phyloP scores from a whole-genome alignment of 169 alveolate species.

The Cardiosporidium cionae region DNA sequence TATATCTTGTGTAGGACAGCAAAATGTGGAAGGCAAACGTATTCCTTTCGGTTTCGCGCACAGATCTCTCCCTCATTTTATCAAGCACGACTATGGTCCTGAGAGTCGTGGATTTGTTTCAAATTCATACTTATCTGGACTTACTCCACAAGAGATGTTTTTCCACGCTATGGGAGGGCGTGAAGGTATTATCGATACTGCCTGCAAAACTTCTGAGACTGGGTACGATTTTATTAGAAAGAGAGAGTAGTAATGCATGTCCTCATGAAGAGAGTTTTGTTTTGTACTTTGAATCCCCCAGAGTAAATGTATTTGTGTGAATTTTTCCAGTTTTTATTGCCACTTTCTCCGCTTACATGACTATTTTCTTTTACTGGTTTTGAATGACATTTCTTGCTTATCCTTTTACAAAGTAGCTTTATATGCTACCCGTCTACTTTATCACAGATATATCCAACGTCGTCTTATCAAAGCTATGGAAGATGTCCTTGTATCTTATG shows the following conservation, averaged over 20 bases:
- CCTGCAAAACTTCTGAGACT: constrained; percentile 99
- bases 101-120: constrained; percentile 98
- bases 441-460: constrained; percentile 98
- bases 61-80: constrained; percentile 98
- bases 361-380: no score
- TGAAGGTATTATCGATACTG: constrained; percentile 99
- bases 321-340: no score
- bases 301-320: no score
- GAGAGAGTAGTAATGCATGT: no score
- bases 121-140: constrained; percentile 90
- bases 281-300: no score
- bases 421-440: no score
- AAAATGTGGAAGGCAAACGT: constrained; percentile 99
- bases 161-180: constrained; percentile 99
- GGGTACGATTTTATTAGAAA: no score
- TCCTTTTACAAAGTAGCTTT: no score
- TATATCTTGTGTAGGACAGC: constrained; percentile 99
- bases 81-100: constrained; percentile 98
- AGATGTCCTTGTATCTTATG: constrained; percentile 97
- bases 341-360: no score
- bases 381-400: no score
- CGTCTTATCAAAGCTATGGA: constrained; percentile 99
- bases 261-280: no score
- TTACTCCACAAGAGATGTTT: constrained; percentile 86
- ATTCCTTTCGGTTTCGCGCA: constrained; percentile 95